Conservation (phyloP, 2,329 filamentous ascomycete species). For the Botrytis squamosa region DNA sequence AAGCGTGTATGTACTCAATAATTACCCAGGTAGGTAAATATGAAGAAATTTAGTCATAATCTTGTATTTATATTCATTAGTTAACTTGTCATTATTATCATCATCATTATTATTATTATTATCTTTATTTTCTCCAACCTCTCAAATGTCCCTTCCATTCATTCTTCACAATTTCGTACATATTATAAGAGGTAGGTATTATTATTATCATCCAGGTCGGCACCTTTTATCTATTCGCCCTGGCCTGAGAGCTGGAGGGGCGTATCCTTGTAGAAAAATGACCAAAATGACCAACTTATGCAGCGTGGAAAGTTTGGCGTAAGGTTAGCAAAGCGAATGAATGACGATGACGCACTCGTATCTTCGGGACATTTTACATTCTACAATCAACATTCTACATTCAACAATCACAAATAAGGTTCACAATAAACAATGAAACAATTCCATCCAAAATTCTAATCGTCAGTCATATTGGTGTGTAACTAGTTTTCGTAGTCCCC, state of each 20-base stretch:
- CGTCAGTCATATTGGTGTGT: background rate
- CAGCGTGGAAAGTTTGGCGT: background rate
- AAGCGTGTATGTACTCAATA: background rate
- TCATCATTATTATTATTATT: too few species aligned
- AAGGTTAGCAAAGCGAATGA: background rate
- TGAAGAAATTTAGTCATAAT: background rate
- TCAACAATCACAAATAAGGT: background rate
- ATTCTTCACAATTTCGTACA: background rate
- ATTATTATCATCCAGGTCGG: background rate
- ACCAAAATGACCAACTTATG: conserved; percentile 9
- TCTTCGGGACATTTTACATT: background rate
- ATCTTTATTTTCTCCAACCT: background rate
- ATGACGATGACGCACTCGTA: background rate
- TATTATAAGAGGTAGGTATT: background rate
- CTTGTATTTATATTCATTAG: background rate
- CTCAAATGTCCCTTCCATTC: background rate
- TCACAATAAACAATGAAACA: background rate
- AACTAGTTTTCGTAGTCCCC: background rate
- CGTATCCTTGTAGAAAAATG: background rate
- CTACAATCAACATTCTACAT: background rate
- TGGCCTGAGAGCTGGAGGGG: background rate
- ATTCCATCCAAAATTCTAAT: background rate
- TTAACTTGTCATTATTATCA: too few species aligned
- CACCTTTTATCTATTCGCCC: background rate
- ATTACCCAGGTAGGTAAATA: background rate